These are phyloP conservation scores for Protomyces macrosporus DNA, from an alignment of 1,139 yeast genomes.

Conservation along the genomic window DNA sequence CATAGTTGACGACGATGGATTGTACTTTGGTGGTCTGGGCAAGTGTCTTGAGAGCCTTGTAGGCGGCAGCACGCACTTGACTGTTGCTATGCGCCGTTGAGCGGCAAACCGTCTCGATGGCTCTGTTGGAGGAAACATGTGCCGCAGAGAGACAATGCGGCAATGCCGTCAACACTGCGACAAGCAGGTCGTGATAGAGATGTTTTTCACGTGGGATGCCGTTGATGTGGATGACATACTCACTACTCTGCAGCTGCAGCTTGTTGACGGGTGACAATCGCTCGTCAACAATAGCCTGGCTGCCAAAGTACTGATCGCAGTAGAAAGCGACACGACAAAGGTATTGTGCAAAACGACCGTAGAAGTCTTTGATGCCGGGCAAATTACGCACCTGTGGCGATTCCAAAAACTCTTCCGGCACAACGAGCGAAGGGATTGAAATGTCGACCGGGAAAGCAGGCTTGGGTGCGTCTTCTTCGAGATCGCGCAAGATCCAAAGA, in stretches of 20 bases:
- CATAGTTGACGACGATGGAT: conserved; percentile 63
- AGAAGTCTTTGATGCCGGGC: conserved; percentile 1
- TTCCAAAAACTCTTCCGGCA: background rate
- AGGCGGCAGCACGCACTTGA: conserved; percentile 58
- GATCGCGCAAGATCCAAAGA: conserved; percentile 60
- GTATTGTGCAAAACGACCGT: conserved; percentile 4
- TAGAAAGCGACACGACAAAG: conserved; percentile 27
- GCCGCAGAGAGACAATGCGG: conserved; percentile 56
- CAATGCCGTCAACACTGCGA: conserved; percentile 60
- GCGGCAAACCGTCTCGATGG: conserved; percentile 68
- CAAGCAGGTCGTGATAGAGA: conserved; percentile 57
- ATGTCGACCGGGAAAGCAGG: conserved; percentile 65
- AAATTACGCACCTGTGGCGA: background rate
- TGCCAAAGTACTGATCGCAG: conserved; percentile 24
- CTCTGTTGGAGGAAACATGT: conserved; percentile 42
- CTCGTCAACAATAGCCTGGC: conserved; percentile 6
- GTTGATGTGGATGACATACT: background rate
- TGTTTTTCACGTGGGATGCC: conserved; percentile 30
- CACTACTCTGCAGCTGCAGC: background rate
- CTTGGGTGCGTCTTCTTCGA: conserved; percentile 47
- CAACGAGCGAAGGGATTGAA: background rate
- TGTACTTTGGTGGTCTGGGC: conserved; percentile 70
- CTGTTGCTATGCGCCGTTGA: conserved; percentile 66
- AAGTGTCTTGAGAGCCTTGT: conserved; percentile 56
- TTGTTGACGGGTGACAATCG: background rate